These are phyloP conservation scores for Delonix regia DNA, from an alignment of 306 rosid genomes.

Conservation along the genomic window DNA sequence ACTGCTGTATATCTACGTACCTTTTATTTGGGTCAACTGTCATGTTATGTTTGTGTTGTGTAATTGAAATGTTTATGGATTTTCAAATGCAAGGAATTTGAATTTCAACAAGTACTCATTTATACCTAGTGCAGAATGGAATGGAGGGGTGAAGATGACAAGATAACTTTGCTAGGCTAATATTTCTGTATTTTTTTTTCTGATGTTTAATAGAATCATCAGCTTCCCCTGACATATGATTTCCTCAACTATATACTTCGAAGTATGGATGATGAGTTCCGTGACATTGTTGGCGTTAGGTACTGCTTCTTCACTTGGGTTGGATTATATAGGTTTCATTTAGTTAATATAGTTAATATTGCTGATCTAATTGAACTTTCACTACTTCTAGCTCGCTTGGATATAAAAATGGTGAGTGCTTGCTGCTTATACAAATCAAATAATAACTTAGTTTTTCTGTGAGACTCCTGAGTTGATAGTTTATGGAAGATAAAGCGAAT, in stretches of 20 bases:
- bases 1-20: neutral
- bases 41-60: no score
- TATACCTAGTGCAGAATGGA: neutral
- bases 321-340: slow-evolving; percentile 8
- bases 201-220: slow-evolving; percentile 62
- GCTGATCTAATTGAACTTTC: neutral
- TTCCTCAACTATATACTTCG: slow-evolving; percentile 94
- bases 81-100: no score
- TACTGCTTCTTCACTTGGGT: slow-evolving; percentile 31
- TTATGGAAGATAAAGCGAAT: no score
- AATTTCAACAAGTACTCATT: no score
- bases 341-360: neutral
- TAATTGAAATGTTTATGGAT: no score
- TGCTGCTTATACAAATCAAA: neutral
- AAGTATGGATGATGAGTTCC: slow-evolving; percentile 96
- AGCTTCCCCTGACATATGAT: slow-evolving; percentile 79
- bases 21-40: neutral
- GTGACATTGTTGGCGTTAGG: slow-evolving; percentile 90
- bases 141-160: slow-evolving; percentile 23
- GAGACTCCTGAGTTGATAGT: neutral
- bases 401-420: neutral
- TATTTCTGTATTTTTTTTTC: slow-evolving; percentile 29
- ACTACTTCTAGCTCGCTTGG: neutral
- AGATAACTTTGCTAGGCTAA: slow-evolving; percentile 39
- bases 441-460: neutral